Evolutionary conservation across 345 rosid species (phyloP).

Genomic region (Euphorbia tirucalli): DNA sequence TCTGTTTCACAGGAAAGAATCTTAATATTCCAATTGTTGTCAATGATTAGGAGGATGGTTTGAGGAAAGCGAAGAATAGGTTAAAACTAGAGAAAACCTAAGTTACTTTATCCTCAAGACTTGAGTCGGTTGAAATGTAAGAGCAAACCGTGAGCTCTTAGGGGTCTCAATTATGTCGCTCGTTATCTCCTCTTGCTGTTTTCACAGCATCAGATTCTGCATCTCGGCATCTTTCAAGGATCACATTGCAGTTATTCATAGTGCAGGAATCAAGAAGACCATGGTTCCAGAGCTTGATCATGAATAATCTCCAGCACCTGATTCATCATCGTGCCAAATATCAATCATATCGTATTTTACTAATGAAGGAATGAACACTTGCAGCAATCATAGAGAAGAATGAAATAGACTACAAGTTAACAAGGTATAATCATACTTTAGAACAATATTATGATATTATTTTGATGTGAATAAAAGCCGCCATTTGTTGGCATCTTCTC

Average conservation of each 20-base stretch:
- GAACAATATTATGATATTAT: too few relatives aligned
- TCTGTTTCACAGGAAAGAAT: slow-evolving; percentile 9
- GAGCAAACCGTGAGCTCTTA: too few relatives aligned
- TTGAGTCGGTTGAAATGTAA: too few relatives aligned
- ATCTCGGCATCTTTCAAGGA: slow-evolving; percentile 47
- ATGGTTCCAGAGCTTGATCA: slow-evolving; percentile 97
- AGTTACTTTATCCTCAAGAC: not conserved
- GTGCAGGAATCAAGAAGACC: slow-evolving; percentile 83
- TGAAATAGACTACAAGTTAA: not conserved
- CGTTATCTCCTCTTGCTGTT: slow-evolving; percentile 12
- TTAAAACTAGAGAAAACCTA: slow-evolving; percentile 10
- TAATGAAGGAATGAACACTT: not conserved
- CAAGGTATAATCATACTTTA: not conserved
- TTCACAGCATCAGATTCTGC: slow-evolving; percentile 10
- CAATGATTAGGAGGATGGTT: not conserved
- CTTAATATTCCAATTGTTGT: not conserved
- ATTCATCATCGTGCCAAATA: slow-evolving; percentile 1
- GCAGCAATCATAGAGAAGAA: not conserved
- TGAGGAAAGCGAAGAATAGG: slow-evolving; percentile 6
- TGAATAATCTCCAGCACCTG: slow-evolving; percentile 96
- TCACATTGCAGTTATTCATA: slow-evolving; percentile 81
- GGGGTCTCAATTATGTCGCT: not conserved
- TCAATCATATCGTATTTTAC: not conserved
- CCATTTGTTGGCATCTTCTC: too few relatives aligned
- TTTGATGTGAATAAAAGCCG: too few relatives aligned